phyloP scores from a whole-genome alignment of 192 early-diverging fungal genomes.

The Mortierella claussenii region DNA sequence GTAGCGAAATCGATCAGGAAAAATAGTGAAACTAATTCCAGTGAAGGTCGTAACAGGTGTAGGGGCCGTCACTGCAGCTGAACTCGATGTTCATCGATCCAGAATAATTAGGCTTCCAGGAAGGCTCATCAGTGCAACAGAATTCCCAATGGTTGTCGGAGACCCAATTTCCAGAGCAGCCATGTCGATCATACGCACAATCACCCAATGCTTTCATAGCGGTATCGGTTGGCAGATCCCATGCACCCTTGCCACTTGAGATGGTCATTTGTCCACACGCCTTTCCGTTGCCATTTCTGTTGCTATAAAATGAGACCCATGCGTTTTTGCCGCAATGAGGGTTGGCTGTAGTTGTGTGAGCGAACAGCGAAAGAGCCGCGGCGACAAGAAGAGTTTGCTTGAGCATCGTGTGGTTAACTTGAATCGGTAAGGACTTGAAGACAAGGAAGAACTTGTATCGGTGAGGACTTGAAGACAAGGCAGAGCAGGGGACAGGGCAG shows the following conservation, averaged over 20 bases:
- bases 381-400: constrained; percentile 28
- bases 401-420: constrained; percentile 17
- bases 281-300: constrained; percentile 30
- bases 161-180: constrained; percentile 24
- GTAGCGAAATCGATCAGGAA: constrained; percentile 11
- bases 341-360: constrained; percentile 18
- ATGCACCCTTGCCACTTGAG: constrained; percentile 19
- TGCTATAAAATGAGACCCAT: constrained; percentile 15
- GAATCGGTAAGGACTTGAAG: constrained; percentile 25
- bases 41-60: constrained; percentile 29
- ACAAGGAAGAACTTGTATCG: too few species aligned
- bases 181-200: constrained; percentile 16
- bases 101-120: constrained; percentile 22
- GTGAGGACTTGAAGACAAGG: constrained; percentile 3
- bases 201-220: constrained; percentile 18
- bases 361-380: constrained; percentile 21
- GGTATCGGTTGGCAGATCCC: constrained; percentile 23
- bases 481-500: background rate
- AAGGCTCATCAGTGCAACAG: constrained; percentile 19
- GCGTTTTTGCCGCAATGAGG: constrained; percentile 23
- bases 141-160: constrained; percentile 29
- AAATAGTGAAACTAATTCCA: constrained; percentile 21
- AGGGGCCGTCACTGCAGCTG: constrained; percentile 22
- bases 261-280: constrained; percentile 26
- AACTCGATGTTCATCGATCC: constrained; percentile 37